Evolutionary conservation across 768 basidiomycete species (phyloP).

Genomic region (Leccinum barrowsii): DNA sequence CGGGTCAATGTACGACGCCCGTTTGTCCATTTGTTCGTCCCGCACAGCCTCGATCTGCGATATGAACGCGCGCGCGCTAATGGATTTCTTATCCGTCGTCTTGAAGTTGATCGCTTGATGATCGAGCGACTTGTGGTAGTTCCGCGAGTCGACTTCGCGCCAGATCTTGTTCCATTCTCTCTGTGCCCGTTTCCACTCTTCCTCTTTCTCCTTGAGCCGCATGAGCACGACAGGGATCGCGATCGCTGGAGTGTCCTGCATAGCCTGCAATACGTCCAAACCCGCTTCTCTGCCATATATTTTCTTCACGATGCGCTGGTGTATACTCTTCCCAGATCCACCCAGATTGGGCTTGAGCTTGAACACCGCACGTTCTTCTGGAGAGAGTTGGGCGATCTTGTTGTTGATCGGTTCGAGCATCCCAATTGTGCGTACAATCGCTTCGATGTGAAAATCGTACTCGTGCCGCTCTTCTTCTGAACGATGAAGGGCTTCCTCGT

Average conservation of each 20-base stretch:
- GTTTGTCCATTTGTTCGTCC: constrained; percentile 76
- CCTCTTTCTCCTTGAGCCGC: constrained; percentile 93
- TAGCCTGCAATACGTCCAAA: constrained; percentile 73
- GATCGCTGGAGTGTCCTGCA: constrained; percentile 88
- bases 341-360: constrained; percentile 88
- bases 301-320: constrained; percentile 94
- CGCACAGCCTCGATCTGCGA: constrained; percentile 81
- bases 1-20: constrained; percentile 56
- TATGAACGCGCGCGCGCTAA: constrained; percentile 71
- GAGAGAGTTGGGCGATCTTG: constrained; percentile 75
- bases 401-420: constrained; percentile 89
- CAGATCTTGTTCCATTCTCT: constrained; percentile 99
- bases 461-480: constrained; percentile 98
- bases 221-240: constrained; percentile 88
- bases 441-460: constrained; percentile 98
- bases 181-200: constrained; percentile 97
- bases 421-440: constrained; percentile 84
- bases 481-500: constrained; percentile 94
- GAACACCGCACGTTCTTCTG: constrained; percentile 76
- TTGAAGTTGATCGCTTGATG: constrained; percentile 93
- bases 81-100: constrained; percentile 81
- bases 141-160: constrained; percentile 93
- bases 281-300: constrained; percentile 89
- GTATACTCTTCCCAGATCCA: constrained; percentile 80
- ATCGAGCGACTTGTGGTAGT: constrained; percentile 91